These are phyloP conservation scores for Citrullus colocynthis DNA, from an alignment of 306 rosid species.

Conservation along the genomic window DNA sequence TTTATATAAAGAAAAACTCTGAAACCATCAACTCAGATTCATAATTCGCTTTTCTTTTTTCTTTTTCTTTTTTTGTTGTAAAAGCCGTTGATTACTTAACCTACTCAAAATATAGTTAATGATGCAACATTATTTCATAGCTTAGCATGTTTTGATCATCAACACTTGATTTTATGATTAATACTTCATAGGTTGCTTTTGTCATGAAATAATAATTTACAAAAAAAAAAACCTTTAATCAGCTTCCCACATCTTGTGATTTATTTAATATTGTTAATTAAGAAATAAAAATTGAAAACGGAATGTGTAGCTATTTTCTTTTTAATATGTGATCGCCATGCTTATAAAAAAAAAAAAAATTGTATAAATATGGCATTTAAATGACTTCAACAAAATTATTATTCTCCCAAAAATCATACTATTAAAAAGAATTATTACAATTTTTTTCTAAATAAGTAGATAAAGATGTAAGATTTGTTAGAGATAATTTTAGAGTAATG, in stretches of 20 bases:
- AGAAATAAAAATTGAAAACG: background rate
- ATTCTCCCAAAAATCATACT: no score
- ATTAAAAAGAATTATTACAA: no score
- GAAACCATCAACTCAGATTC: background rate
- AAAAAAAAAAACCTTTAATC: background rate
- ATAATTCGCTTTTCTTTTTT: background rate
- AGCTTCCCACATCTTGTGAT: background rate
- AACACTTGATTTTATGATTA: background rate
- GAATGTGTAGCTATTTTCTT: background rate
- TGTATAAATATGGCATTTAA: no score
- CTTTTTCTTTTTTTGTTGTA: no score
- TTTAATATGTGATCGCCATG: background rate
- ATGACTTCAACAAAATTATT: no score
- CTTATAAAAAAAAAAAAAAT: background rate
- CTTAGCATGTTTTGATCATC: background rate
- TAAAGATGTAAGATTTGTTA: no score
- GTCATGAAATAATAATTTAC: background rate
- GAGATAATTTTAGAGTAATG: no score
- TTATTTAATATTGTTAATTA: background rate
- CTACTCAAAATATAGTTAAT: background rate
- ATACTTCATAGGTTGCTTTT: background rate
- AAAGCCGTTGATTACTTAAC: background rate
- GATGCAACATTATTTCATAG: background rate
- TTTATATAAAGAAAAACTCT: background rate
- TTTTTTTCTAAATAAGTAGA: no score